Base-by-base conservation (phyloP, 2,329 filamentous ascomycete species). In the Venturia aucupariae region DNA sequence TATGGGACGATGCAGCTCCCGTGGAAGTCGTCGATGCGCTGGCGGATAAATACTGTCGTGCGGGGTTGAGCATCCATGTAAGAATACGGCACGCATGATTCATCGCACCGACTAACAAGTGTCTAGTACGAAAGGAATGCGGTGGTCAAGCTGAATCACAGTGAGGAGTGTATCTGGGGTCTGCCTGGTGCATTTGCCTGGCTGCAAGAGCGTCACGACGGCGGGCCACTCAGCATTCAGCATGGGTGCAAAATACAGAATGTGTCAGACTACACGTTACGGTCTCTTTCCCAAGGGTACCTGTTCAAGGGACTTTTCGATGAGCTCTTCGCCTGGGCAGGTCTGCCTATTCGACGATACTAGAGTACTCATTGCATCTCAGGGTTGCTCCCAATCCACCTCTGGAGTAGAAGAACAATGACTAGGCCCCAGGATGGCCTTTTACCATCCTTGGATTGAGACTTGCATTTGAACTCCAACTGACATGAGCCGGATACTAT, bases 121-220 rank as follows among this genome's bases (percentile, higher is more conserved):
- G 19, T 19, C 6, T 15, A 65, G 57, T 65, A 63, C 41, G 63
- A 65, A 38, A 38, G 41, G 4, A 65, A 62, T 15, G n/a, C 55
- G 17, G 8, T 54, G 4, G 44, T 62, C 41, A 39, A 38, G 13
- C 1, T 65, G 42, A 38, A 38, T n/a, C 63, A 65, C 54, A 62
- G 42, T 19, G n/a, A 32, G 15, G 63, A 63, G 42, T 62, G 32
- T 32, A 30, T 65, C 24, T 30, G 24, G 39, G 63, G 57, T 17
- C 39, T 64, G n/a, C 63, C 63, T 54, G 63, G 63, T 17, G 63
- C 63, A 8, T 51, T 65, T 27, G 44, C 27, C 19, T 65, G 59
- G 57, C 24, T 65, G 39, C 35, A 46, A 24, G 63, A 65, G 17
- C 38, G 57, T 11, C 63, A 65, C 38, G 44, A 46, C 4, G 17